Evolutionary conservation across 2,329 filamentous ascomycete genomes (phyloP).

Genomic region (Fusarium liriodendri): DNA sequence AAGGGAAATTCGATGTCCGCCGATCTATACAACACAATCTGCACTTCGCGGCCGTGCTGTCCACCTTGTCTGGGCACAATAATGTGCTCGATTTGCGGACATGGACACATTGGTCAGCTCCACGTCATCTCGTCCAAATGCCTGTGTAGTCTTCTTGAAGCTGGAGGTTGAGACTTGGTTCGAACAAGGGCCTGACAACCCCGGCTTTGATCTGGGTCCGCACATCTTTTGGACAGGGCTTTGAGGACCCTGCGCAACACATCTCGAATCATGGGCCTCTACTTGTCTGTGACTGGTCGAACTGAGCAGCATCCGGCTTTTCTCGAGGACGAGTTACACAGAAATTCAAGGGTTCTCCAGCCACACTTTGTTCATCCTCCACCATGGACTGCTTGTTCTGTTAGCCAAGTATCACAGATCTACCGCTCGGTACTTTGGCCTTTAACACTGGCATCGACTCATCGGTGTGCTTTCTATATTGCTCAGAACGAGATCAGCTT

Average conservation of each 20-base stretch:
- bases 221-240: background rate
- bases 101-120: background rate
- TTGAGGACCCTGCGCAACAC: background rate
- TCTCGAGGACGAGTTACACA: background rate
- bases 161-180: slow-evolving; percentile 1
- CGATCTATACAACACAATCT: background rate
- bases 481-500: background rate
- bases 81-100: background rate
- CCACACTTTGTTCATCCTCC: background rate
- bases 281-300: slow-evolving; percentile 23
- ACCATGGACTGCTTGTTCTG: background rate
- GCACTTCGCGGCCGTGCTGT: background rate
- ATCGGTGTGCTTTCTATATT: background rate
- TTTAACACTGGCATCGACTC: background rate
- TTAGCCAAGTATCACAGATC: slow-evolving; percentile 5
- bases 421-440: background rate
- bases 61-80: background rate
- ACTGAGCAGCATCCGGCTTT: background rate
- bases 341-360: slow-evolving; percentile 4
- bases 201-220: background rate
- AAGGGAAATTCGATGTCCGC: background rate
- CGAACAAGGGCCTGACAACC: background rate
- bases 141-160: background rate
- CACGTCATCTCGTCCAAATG: background rate
- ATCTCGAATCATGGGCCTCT: slow-evolving; percentile 25